Base-by-base conservation (phyloP, 1,139 yeast species). In the Yamadazyma mexicana region DNA sequence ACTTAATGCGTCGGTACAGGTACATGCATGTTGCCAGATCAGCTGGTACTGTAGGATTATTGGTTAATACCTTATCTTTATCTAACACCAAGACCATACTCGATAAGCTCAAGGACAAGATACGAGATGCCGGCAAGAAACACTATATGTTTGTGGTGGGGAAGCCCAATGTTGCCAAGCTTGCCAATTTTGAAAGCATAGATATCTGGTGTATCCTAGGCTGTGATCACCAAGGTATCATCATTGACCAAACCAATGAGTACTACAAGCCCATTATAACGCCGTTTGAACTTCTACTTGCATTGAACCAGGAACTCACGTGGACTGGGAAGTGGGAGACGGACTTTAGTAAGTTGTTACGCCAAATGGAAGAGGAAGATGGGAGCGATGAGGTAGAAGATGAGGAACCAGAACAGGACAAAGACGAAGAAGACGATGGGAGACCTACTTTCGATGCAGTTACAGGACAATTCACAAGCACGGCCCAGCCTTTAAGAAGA, bases 261-360 rank as follows among this genome's bases (percentile, higher is more conserved):
- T 92, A 84, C 56, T 88, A 80, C 65, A 88, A 84, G 59, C 98
- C 98, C 1, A 85, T 92, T 9, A 79, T 92, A 11, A 92, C 98
- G 0, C 98, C 98, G 0, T 92, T 87, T 59, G 99, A 92, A 59
- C 67, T 94, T 38, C 75, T 83, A 38, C 63, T 92, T 56, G 96
- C 98, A 0, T 67, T 94, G 43, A 75, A 77, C 46, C 81, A 78
- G 22, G 89, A 85, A 44, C 71, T 87, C 17, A 69, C 80, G 2
- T 91, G 98, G 97, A 83, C 92, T 0, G 98, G 98, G 0, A 75
- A 85, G 51, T 92, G 98, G 98, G 77, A 87, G 12, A 81, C 91
- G 0, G 94, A 87, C 50, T 88, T 89, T 59, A 70, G 77, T 29
- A 65, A 64, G 11, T 74, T 83, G 1, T 55, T 84, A 45, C 52